Evolutionary conservation across 1,284 basidiomycete species (phyloP).

Genomic region (Neolentinus lepideus): DNA sequence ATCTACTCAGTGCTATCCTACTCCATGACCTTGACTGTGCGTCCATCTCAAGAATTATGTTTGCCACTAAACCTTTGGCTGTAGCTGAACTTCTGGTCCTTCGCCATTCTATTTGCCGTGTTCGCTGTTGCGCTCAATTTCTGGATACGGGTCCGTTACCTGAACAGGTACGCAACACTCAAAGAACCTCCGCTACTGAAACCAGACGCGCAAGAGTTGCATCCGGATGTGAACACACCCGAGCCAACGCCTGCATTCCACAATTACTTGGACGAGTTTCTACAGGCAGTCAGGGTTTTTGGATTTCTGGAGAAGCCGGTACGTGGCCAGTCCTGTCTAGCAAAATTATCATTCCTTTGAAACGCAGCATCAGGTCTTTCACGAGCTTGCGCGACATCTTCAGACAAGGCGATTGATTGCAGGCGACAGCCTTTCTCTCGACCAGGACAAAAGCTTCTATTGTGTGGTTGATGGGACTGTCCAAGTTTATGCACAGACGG

Average conservation of each 20-base stretch:
- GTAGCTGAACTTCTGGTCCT: constrained; percentile 85
- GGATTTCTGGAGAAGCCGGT: constrained; percentile 95
- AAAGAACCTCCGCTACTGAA: constrained; percentile 82
- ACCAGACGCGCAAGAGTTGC: constrained; percentile 71
- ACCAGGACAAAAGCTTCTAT: constrained; percentile 91
- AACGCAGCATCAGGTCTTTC: constrained; percentile 66
- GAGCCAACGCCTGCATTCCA: constrained; percentile 78
- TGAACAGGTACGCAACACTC: constrained; percentile 72
- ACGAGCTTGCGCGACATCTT: constrained; percentile 88
- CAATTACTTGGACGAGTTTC: constrained; percentile 92
- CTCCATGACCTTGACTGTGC: constrained; percentile 80
- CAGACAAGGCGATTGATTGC: constrained; percentile 90
- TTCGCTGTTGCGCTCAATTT: constrained; percentile 70
- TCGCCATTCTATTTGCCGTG: constrained; percentile 68
- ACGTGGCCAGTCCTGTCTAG: constrained; percentile 17
- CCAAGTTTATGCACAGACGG: constrained; percentile 76
- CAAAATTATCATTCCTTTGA: background rate
- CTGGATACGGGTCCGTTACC: constrained; percentile 78
- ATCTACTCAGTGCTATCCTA: constrained; percentile 79
- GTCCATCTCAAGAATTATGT: too few species aligned
- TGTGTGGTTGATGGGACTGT: constrained; percentile 91
- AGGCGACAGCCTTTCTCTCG: constrained; percentile 85
- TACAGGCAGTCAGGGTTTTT: constrained; percentile 91
- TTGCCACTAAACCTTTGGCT: constrained; percentile 4
- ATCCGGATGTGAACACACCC: constrained; percentile 80